phyloP scores from a whole-genome alignment of 1,139 yeast genomes.

The Geotrichum restrictum region DNA sequence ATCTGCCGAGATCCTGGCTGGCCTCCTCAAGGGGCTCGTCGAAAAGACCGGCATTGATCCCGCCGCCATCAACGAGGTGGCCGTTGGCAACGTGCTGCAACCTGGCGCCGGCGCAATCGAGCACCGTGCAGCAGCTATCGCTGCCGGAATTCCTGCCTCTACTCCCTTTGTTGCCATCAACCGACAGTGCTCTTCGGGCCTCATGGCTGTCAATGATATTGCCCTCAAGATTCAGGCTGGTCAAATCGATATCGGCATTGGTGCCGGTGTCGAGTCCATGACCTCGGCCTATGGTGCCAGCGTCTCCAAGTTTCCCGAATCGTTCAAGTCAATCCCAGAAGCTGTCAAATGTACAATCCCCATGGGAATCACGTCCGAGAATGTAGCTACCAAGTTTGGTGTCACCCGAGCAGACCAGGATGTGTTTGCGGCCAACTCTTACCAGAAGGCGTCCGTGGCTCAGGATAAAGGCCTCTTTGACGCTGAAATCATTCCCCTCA shows the following conservation, averaged over 20 bases:
- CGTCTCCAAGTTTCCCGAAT: slow-evolving; percentile 60
- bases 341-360: slow-evolving; percentile 71
- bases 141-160: slow-evolving; percentile 66
- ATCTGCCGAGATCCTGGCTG: slow-evolving; percentile 66
- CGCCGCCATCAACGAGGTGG: slow-evolving; percentile 69
- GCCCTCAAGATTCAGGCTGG: slow-evolving; percentile 85
- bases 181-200: slow-evolving; percentile 92
- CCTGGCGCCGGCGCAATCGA: slow-evolving; percentile 90
- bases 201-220: slow-evolving; percentile 83
- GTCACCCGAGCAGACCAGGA: slow-evolving; percentile 44
- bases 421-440: slow-evolving; percentile 42
- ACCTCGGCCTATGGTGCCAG: slow-evolving; percentile 74
- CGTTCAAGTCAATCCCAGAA: slow-evolving; percentile 44
- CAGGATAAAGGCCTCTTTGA: slow-evolving; percentile 66
- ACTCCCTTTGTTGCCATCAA: slow-evolving; percentile 79
- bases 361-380: slow-evolving; percentile 89
- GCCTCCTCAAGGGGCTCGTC: slow-evolving; percentile 60
- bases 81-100: slow-evolving; percentile 84
- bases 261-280: slow-evolving; percentile 93
- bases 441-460: slow-evolving; percentile 71
- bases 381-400: slow-evolving; percentile 52
- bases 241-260: slow-evolving; percentile 86
- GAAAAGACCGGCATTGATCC: slow-evolving; percentile 60
- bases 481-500: slow-evolving; percentile 82
- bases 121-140: slow-evolving; percentile 74